Evolutionary conservation across 2,329 filamentous ascomycete species (phyloP).

Genomic region (Penicillium sp.): DNA sequence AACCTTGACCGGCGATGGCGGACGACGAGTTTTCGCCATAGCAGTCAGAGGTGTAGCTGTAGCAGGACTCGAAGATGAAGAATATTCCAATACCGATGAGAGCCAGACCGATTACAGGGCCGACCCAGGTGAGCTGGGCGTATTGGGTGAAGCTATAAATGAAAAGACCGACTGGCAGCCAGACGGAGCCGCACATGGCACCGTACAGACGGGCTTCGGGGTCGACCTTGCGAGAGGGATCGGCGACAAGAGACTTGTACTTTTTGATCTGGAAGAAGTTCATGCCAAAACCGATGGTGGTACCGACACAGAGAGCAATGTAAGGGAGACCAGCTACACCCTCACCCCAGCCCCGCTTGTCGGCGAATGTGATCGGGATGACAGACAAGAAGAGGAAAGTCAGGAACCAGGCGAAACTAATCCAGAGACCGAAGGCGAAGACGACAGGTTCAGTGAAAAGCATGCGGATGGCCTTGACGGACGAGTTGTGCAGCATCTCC

Average conservation of each 20-base stretch:
- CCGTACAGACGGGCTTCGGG: slow-evolving; percentile 52
- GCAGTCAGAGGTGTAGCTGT: slow-evolving; percentile 55
- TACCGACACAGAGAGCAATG: slow-evolving; percentile 52
- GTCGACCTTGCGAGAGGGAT: slow-evolving; percentile 32
- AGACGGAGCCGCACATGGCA: slow-evolving; percentile 50
- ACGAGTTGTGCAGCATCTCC: slow-evolving; percentile 42
- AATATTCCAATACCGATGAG: slow-evolving; percentile 55
- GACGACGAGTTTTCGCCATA: slow-evolving; percentile 46
- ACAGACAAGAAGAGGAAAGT: slow-evolving; percentile 56
- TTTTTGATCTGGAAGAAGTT: slow-evolving; percentile 55
- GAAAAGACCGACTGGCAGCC: slow-evolving; percentile 51
- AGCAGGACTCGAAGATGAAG: slow-evolving; percentile 47
- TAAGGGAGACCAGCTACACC: slow-evolving; percentile 53
- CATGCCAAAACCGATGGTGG: slow-evolving; percentile 49
- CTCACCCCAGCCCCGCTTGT: slow-evolving; percentile 55
- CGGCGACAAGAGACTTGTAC: slow-evolving; percentile 46
- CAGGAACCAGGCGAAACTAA: slow-evolving; percentile 55
- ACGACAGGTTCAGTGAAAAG: slow-evolving; percentile 51
- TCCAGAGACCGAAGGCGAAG: slow-evolving; percentile 53
- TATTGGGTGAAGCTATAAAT: slow-evolving; percentile 58
- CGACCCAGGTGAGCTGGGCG: slow-evolving; percentile 50
- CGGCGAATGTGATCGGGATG: slow-evolving; percentile 52
- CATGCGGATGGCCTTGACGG: slow-evolving; percentile 54
- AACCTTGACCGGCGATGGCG: slow-evolving; percentile 52
- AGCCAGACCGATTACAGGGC: slow-evolving; percentile 50